These are phyloP conservation scores for Diutina siamensis DNA, from an alignment of 1,139 yeast genomes.

Conservation along the genomic window DNA sequence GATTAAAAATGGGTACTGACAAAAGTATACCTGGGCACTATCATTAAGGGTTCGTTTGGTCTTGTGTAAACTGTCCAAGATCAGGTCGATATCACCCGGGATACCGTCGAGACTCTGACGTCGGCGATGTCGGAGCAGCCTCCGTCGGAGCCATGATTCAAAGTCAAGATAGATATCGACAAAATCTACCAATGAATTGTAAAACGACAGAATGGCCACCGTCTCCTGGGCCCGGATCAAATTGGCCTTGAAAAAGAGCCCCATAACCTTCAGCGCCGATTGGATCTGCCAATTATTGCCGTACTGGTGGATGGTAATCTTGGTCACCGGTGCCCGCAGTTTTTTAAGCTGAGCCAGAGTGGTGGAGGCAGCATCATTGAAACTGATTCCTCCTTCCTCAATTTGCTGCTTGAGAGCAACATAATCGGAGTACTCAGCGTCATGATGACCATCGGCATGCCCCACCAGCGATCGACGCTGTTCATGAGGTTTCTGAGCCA, in stretches of 20 bases:
- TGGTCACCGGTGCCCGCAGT: constrained; percentile 19
- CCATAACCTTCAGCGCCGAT: constrained; percentile 50
- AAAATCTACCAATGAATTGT: constrained; percentile 73
- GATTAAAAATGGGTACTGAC: constrained; percentile 74
- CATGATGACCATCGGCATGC: constrained; percentile 4
- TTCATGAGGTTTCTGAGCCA: constrained; percentile 21
- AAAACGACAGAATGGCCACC: constrained; percentile 46
- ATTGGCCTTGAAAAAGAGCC: constrained; percentile 47
- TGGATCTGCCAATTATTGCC: constrained; percentile 73
- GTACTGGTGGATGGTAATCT: constrained; percentile 50
- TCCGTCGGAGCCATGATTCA: constrained; percentile 61
- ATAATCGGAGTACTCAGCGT: constrained; percentile 12
- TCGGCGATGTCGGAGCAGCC: constrained; percentile 11
- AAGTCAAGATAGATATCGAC: constrained; percentile 70
- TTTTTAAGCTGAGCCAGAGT: neutral
- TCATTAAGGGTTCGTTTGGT: neutral
- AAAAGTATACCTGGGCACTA: constrained; percentile 40
- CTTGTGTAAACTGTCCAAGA: constrained; percentile 12
- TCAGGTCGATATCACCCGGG: constrained; percentile 26
- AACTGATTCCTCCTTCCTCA: constrained; percentile 8
- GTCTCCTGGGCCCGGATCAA: constrained; percentile 18
- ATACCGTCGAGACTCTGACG: constrained; percentile 13
- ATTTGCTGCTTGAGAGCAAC: constrained; percentile 12
- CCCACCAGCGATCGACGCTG: neutral
- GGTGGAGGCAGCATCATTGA: neutral